phyloP scores from a whole-genome alignment of 768 basidiomycete species.

The Suillus discolor region DNA sequence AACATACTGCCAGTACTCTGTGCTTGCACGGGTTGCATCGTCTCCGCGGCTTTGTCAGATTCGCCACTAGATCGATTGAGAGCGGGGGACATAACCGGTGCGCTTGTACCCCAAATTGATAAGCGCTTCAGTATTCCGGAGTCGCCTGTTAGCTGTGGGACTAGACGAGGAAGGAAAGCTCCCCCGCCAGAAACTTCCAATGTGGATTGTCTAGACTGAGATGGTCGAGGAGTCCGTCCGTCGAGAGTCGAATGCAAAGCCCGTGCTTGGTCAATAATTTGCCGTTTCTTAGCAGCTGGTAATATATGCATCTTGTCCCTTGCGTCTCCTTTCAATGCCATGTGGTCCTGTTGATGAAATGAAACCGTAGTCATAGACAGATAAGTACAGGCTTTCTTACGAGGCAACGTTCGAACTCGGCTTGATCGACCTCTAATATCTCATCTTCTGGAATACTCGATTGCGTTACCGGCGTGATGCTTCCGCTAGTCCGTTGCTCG shows the following conservation, averaged over 20 bases:
- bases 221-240: constrained; percentile 32
- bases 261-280: constrained; percentile 61
- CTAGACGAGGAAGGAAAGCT: constrained; percentile 62
- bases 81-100: constrained; percentile 34
- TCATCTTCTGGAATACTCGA: constrained; percentile 26
- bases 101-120: constrained; percentile 61
- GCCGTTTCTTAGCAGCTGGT: constrained; percentile 62
- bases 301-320: constrained; percentile 65
- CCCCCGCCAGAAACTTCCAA: constrained; percentile 63
- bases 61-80: constrained; percentile 42
- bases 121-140: constrained; percentile 66
- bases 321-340: constrained; percentile 74
- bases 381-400: constrained; percentile 39
- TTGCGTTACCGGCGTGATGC: constrained; percentile 16
- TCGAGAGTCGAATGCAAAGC: constrained; percentile 38
- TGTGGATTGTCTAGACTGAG: constrained; percentile 46
- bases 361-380: constrained; percentile 11
- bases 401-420: constrained; percentile 70
- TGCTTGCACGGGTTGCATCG: constrained; percentile 47
- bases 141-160: constrained; percentile 78
- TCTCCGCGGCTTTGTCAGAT: constrained; percentile 35
- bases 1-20: constrained; percentile 79
- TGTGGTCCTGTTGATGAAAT: constrained; percentile 53
- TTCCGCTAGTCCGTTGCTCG: constrained; percentile 44
- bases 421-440: constrained; percentile 37